Evolutionary conservation across 108 stramenopile species (phyloP), one percentile per base, ranked within the genome.

Genomic region (Schizochytrium sp.): DNA sequence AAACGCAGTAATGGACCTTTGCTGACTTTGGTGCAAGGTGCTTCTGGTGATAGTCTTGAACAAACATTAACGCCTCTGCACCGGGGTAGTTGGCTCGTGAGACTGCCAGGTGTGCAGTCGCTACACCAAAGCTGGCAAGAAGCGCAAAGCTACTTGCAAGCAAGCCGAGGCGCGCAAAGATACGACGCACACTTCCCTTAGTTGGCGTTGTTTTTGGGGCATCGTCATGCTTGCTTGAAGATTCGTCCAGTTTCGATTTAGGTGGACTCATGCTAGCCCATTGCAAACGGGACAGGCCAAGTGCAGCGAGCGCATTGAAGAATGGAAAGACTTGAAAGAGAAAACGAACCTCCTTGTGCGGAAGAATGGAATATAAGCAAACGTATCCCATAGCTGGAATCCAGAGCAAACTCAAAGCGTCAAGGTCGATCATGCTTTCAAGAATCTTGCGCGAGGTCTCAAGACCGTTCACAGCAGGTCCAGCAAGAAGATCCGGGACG

Each of bases 311-410:
- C 38, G 96, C 87, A 91, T 95, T 96, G 64, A 98, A 92, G 40
- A 97, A 93, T 42, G 97, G 97, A 3, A 97, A 41, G 3, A 94
- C 96, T 19, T 97, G 97, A 89, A 98, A 97, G 13, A 98, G 92
- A 91, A 98, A 98, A 42, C 98, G 92, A 72, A 97, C 94, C 90
- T 98, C 98, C 94, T 98, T 98, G 93, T 98, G 98, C 28, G 97
- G 97, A 69, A 98, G 92, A 47, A 92, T 89, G 1, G 96, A 97
- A 89, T 97, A 98, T 55, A 97, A 72, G 17, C 69, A 89, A 8
- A 98, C 92, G 90, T 96, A 97, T 55, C 90, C 94, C 61, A 94
- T 15, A 12, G 94, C 92, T 0, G 97, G 96, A 0, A 61, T 7
- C 10, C 92, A 50, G 13, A 96, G 88, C 88, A 92, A 95, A 47